A percentile compares a stretch with the other conserved stretches of the same genome.
phyloP scores from a whole-genome alignment of 306 rosid genomes.

The Cyamopsis tetragonoloba region DNA sequence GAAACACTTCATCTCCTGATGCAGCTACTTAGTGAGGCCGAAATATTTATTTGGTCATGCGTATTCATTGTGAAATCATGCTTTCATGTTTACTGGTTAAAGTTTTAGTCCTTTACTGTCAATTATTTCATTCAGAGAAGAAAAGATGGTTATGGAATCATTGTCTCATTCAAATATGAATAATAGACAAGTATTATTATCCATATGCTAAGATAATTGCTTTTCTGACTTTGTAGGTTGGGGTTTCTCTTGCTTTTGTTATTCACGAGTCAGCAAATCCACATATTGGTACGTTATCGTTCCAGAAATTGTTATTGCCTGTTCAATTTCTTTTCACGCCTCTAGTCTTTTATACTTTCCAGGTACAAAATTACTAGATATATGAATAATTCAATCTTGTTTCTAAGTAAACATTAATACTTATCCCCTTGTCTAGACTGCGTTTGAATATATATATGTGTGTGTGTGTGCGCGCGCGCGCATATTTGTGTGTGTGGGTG shows the following conservation, averaged over 20 bases:
- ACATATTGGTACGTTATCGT: conserved; percentile 72
- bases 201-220: conserved; percentile 19
- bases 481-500: background rate
- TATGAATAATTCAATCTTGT: background rate
- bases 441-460: background rate
- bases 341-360: background rate
- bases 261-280: conserved; percentile 98
- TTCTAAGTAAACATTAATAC: background rate
- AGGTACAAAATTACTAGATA: background rate
- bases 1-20: conserved; percentile 1
- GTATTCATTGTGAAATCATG: background rate
- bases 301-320: conserved; percentile 9
- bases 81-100: conserved; percentile 14
- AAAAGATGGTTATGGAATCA: background rate
- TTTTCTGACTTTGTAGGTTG: conserved; percentile 52
- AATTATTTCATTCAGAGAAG: background rate
- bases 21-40: background rate
- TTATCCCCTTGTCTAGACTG: background rate
- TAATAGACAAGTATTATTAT: background rate
- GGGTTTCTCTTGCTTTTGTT: conserved; percentile 91
- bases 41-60: conserved; percentile 4
- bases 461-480: too few species aligned
- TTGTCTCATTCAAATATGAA: conserved; percentile 8
- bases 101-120: background rate
- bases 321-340: background rate